Evolutionary conservation across 2,329 filamentous ascomycete genomes (phyloP).

Genomic region (Fusarium tupiense): DNA sequence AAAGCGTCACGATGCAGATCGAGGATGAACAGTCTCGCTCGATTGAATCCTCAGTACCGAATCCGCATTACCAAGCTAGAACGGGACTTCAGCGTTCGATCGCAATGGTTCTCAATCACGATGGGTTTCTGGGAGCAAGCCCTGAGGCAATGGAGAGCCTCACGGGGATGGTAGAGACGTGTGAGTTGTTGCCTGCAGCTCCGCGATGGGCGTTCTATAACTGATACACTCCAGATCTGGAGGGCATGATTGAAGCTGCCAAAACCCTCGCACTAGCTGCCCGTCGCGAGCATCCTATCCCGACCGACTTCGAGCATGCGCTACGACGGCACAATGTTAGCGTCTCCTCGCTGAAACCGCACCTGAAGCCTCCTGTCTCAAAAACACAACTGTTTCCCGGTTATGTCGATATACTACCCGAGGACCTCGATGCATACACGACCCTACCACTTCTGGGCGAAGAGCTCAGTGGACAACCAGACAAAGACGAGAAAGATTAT

Average conservation of each 20-base stretch:
- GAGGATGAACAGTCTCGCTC: slow-evolving; percentile 31
- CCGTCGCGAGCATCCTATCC: slow-evolving; percentile 63
- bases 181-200: slow-evolving; percentile 51
- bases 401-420: slow-evolving; percentile 51
- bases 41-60: slow-evolving; percentile 39
- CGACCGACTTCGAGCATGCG: slow-evolving; percentile 66
- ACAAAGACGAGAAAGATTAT: slow-evolving; percentile 65
- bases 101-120: slow-evolving; percentile 63
- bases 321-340: slow-evolving; percentile 63
- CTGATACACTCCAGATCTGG: slow-evolving; percentile 54
- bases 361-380: slow-evolving; percentile 63
- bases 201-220: neutral
- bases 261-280: slow-evolving; percentile 58
- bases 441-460: slow-evolving; percentile 59
- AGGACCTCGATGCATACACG: slow-evolving; percentile 53
- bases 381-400: slow-evolving; percentile 50
- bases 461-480: slow-evolving; percentile 67
- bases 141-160: slow-evolving; percentile 69
- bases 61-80: slow-evolving; percentile 48
- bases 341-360: slow-evolving; percentile 62
- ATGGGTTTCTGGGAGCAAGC: slow-evolving; percentile 66
- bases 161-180: slow-evolving; percentile 64
- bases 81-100: slow-evolving; percentile 63
- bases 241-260: slow-evolving; percentile 59
- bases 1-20: neutral